These are phyloP conservation scores for Penicillium roqueforti DNA, from an alignment of 495 filamentous ascomycete species.

Conservation along the genomic window DNA sequence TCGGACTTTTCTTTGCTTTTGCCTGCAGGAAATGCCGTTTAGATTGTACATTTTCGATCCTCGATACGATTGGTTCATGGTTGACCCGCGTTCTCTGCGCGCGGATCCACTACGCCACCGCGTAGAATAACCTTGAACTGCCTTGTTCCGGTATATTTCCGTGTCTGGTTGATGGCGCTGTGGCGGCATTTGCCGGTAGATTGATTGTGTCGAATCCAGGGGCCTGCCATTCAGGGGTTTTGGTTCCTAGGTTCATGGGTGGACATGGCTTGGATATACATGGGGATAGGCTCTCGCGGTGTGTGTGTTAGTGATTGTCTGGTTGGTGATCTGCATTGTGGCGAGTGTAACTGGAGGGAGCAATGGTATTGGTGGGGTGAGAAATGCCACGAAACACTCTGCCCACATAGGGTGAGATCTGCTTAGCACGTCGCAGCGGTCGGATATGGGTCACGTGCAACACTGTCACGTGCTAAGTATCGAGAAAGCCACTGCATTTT, in stretches of 20 bases:
- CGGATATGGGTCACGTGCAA: background rate
- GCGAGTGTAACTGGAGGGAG: background rate
- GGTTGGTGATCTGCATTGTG: constrained; percentile 1
- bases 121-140: background rate
- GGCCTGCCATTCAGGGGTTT: background rate
- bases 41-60: background rate
- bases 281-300: background rate
- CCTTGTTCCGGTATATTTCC: background rate
- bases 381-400: background rate
- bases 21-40: constrained; percentile 1
- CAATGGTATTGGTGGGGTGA: background rate
- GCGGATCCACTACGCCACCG: constrained; percentile 9
- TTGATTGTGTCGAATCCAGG: background rate
- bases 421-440: background rate
- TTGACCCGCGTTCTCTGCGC: background rate
- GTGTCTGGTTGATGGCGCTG: background rate
- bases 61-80: background rate
- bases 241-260: background rate
- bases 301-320: background rate
- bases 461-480: background rate
- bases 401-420: background rate
- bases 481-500: background rate
- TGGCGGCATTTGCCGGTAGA: background rate
- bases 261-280: background rate
- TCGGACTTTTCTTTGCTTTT: background rate